Conservation (phyloP, 106 monocot genomes). For the Posidonia australis region DNA sequence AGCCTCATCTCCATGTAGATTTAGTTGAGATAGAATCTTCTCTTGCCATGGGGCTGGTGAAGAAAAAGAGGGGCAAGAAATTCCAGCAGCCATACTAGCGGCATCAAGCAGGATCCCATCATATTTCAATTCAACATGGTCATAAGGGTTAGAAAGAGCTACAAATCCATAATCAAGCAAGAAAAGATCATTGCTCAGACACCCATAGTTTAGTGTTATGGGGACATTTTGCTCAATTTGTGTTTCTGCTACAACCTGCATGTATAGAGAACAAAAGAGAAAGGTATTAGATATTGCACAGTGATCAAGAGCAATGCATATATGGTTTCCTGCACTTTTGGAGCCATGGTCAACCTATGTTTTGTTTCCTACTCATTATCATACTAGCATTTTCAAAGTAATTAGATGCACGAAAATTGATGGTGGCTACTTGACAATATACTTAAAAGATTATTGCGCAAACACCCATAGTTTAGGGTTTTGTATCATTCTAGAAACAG, state of each 20-base stretch:
- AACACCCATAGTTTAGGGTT: no score
- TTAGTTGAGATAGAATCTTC: conserved; percentile 60
- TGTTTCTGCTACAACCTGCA: conserved; percentile 64
- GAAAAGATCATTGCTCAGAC: conserved; percentile 80
- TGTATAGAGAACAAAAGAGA: background rate
- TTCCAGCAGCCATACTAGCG: conserved; percentile 71
- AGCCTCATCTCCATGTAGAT: conserved; percentile 61
- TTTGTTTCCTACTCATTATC: no score
- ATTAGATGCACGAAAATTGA: no score
- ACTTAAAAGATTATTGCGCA: no score
- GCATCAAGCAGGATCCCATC: conserved; percentile 81
- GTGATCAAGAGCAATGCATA: no score
- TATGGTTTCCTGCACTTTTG: no score
- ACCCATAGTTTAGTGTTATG: conserved; percentile 77
- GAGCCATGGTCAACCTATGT: no score
- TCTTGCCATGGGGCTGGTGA: conserved; percentile 79
- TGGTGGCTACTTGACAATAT: no score
- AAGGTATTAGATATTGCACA: no score
- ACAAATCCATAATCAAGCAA: conserved; percentile 99
- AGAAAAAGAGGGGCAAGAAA: conserved; percentile 61
- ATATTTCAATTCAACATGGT: conserved; percentile 67
- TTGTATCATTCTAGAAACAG: no score
- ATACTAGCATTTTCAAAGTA: no score
- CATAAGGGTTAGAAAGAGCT: conserved; percentile 65
- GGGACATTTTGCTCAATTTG: conserved; percentile 43